phyloP scores from a whole-genome alignment of 2,329 filamentous ascomycete genomes.

The Thyridium curvatum region DNA sequence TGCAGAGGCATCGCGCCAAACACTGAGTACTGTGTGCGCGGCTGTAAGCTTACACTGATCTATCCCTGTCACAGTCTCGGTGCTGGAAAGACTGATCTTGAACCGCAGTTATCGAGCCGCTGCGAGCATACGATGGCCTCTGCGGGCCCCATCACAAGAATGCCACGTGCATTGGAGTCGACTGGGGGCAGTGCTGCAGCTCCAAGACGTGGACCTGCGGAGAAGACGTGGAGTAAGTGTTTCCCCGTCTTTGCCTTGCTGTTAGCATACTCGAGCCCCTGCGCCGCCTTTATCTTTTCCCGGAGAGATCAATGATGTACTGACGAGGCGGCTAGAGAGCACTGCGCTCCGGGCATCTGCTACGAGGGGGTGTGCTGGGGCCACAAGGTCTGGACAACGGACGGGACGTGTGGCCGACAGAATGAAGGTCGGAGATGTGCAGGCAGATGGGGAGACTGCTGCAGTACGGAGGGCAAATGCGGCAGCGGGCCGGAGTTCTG shows the following conservation, averaged over 20 bases:
- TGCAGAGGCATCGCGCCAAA: constrained; percentile 5
- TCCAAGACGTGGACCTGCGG: constrained; percentile 22
- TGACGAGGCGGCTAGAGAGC: no score
- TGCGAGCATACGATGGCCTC: constrained; percentile 16
- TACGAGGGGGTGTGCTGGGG: constrained; percentile 1
- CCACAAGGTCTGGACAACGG: neutral
- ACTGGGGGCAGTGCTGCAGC: constrained; percentile 21
- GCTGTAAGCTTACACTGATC: constrained; percentile 6
- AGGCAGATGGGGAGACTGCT: constrained; percentile 1
- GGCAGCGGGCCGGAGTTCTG: constrained; percentile 1
- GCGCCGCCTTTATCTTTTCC: no score
- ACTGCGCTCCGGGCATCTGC: neutral
- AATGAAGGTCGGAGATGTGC: neutral
- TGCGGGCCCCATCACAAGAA: constrained; percentile 23
- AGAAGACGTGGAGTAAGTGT: no score
- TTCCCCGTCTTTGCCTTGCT: no score
- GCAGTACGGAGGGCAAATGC: constrained; percentile 1
- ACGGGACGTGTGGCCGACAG: neutral
- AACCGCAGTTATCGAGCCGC: constrained; percentile 17
- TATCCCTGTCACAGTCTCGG: neutral
- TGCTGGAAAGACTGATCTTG: no score
- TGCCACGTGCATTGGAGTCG: constrained; percentile 22
- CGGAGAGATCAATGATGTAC: no score
- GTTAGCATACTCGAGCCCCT: no score
- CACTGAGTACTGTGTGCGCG: constrained; percentile 7